Base-by-base conservation (phyloP, 768 basidiomycete genomes). In the Tephrocybe sp. region DNA sequence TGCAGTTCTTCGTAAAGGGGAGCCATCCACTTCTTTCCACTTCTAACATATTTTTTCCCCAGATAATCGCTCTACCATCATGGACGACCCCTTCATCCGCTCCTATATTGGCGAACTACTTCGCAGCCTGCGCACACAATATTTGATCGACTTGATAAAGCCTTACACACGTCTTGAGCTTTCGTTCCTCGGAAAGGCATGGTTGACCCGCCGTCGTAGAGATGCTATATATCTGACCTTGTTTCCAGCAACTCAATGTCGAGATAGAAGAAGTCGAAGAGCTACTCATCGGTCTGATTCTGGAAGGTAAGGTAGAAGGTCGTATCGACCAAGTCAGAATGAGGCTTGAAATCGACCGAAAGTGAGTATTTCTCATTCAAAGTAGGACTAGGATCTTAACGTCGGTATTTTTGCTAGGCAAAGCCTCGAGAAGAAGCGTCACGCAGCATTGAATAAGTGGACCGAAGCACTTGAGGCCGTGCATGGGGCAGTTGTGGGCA, bases 251-350 rank as follows among this genome's bases (percentile, higher is more conserved):
- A 90, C 75, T 99, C 50, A 95, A 97, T 56, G 90, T 98, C n/a
- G 84, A 89, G 20, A 82, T 83, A 39, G 81, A 83, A 42, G 95
- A 98, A 65, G 95, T 96, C 4, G 96, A 98, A 60, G 92, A 94
- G 51, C 81, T 99, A 16, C 81, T 98, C 34, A 87, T 98, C 53
- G 87, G 89, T 13, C 80, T 98, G 19, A 98, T 99, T 51, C 72
- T 98, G 20, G 97, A 99, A 66, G 92, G 92, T n/a, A 96, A 92
- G 65, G 92, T 99, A 10, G 91, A 96, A 59, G 97, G 97, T 10
- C 81, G 86, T 57, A 98, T 99, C 62, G 96, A 99, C 69, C 97
- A 99, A 71, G 93, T 97, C 34, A 84, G 89, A 33, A 94, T 94
- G 79, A 77, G 92, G 48, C 76, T 99, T 13, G 92, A 98, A 62